Evolutionary conservation across 495 filamentous ascomycete species (phyloP).

Genomic region (Margaritispora aquatica): DNA sequence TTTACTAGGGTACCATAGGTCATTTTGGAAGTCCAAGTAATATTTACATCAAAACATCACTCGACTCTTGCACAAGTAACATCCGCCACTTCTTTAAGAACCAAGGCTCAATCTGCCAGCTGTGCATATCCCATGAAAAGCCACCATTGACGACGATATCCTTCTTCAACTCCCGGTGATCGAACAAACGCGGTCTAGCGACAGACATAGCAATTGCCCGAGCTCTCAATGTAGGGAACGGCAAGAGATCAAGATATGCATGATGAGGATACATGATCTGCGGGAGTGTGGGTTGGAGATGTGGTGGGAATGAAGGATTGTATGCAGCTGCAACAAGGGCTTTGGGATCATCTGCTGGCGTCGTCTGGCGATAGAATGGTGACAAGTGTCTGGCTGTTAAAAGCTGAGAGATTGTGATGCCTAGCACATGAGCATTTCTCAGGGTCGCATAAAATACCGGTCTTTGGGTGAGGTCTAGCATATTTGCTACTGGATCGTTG

Average conservation of each 20-base stretch:
- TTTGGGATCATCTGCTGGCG: constrained; percentile 22
- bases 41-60: neutral
- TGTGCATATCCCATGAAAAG: constrained; percentile 4
- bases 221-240: constrained; percentile 33
- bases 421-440: constrained; percentile 32
- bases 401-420: constrained; percentile 27
- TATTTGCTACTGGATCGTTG: neutral
- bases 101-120: constrained; percentile 7
- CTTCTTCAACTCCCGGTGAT: constrained; percentile 34
- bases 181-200: constrained; percentile 27
- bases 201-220: constrained; percentile 32
- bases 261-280: constrained; percentile 41
- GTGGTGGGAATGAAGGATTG: constrained; percentile 26
- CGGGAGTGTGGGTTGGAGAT: constrained; percentile 37
- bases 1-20: too few relatives aligned
- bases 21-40: too few relatives aligned
- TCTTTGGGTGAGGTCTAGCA: neutral
- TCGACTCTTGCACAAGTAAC: constrained; percentile 1
- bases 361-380: constrained; percentile 31
- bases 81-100: constrained; percentile 12
- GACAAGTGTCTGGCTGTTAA: constrained; percentile 24
- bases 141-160: constrained; percentile 27
- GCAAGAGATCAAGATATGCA: constrained; percentile 37
- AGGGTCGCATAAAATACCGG: constrained; percentile 25
- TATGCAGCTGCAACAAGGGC: constrained; percentile 22